Evolutionary conservation across 129 eudicot genomes (phyloP).

Genomic region (Flaveria sonorensis): DNA sequence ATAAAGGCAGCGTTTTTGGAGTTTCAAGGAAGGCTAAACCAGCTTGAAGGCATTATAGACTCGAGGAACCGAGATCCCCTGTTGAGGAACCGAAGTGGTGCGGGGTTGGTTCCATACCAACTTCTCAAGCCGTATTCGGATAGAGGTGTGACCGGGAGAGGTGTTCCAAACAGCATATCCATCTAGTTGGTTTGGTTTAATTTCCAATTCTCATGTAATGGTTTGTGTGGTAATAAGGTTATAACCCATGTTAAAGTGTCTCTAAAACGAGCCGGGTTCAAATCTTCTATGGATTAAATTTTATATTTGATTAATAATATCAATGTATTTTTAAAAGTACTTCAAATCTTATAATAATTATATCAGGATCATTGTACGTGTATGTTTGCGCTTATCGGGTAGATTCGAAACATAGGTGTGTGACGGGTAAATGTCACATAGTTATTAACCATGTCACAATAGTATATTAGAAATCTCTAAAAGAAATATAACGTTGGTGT

Average conservation of each 20-base stretch:
- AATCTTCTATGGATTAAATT: no score
- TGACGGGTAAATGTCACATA: no score
- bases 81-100: conserved; percentile 32
- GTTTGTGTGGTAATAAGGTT: conserved; percentile 21
- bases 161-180: conserved; percentile 52
- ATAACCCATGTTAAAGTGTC: background rate
- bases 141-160: conserved; percentile 41
- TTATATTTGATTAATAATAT: no score
- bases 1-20: conserved; percentile 32
- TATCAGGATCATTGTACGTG: no score
- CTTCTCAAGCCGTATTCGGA: conserved; percentile 43
- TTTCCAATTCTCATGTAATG: background rate
- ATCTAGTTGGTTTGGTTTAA: conserved; percentile 16
- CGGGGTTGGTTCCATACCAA: conserved; percentile 43
- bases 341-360: no score
- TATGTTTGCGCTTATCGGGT: no score
- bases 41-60: conserved; percentile 36
- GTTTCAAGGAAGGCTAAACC: conserved; percentile 22
- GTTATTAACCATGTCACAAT: no score
- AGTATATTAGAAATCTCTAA: no score
- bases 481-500: no score
- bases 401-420: no score
- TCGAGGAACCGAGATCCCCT: conserved; percentile 20
- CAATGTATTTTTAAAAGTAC: no score
- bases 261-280: no score